These are phyloP conservation scores for Wickerhamiella sergipiensis DNA, from an alignment of 805 yeast genomes.

Conservation along the genomic window DNA sequence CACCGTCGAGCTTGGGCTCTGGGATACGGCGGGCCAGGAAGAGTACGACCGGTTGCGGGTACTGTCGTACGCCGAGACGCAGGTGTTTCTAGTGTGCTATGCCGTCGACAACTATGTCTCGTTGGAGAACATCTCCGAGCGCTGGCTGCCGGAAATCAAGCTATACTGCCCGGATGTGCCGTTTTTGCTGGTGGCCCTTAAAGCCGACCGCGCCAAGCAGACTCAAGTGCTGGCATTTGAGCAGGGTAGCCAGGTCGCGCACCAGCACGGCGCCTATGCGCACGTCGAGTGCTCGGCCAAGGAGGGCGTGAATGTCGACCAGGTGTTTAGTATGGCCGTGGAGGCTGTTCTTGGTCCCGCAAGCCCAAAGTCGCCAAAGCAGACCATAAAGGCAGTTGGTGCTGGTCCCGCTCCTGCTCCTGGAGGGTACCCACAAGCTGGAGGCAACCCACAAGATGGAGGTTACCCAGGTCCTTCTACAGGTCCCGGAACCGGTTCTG, in stretches of 20 bases:
- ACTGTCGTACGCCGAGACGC: conserved; percentile 65
- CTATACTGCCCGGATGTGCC: conserved; percentile 78
- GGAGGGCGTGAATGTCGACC: conserved; percentile 46
- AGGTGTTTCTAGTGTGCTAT: conserved; percentile 63
- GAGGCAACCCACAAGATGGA: too few relatives aligned
- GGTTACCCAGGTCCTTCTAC: too few relatives aligned
- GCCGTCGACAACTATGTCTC: conserved; percentile 49
- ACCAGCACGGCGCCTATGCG: conserved; percentile 49
- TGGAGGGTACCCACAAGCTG: too few relatives aligned
- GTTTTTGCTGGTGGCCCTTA: conserved; percentile 67
- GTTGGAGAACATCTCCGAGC: conserved; percentile 58
- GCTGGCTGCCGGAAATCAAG: conserved; percentile 78
- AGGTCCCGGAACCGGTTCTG: too few relatives aligned
- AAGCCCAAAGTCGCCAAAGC: background rate
- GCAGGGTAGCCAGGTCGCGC: conserved; percentile 40
- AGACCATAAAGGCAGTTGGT: too few relatives aligned
- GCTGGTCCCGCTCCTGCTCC: too few relatives aligned
- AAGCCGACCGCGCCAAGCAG: conserved; percentile 42
- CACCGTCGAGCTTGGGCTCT: conserved; percentile 53
- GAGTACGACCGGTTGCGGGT: conserved; percentile 74
- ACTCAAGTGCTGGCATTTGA: conserved; percentile 22
- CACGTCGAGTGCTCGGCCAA: conserved; percentile 76
- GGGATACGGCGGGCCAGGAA: conserved; percentile 91
- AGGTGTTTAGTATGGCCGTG: conserved; percentile 53
- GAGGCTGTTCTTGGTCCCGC: background rate